Percentiles rank a stretch among this genome's conserved stretches.
Conservation (phyloP, 2,329 filamentous ascomycete genomes). For the Paecilomyces formosus region DNA sequence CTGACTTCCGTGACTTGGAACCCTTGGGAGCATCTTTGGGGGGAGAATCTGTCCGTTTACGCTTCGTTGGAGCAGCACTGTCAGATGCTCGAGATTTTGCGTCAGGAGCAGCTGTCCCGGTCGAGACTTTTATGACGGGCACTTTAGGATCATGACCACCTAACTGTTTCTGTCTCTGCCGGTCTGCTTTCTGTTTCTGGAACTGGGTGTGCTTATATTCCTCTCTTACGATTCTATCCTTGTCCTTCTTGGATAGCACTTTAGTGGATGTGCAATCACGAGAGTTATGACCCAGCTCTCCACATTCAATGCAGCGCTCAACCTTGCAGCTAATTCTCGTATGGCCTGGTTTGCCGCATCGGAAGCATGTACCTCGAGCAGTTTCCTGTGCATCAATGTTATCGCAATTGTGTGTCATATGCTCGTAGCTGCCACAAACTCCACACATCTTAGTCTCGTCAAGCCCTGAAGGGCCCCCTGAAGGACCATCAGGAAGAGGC, state of each 20-base stretch:
- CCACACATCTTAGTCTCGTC: constrained; percentile 36
- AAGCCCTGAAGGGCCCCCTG: constrained; percentile 36
- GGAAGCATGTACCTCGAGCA: constrained; percentile 31
- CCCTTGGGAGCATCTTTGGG: constrained; percentile 14
- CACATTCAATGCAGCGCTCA: constrained; percentile 37
- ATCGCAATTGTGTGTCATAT: constrained; percentile 39
- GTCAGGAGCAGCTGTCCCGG: constrained; percentile 9
- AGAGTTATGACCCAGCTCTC: constrained; percentile 34
- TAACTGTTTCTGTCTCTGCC: constrained; percentile 33
- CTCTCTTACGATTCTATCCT: constrained; percentile 25
- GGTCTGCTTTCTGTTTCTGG: constrained; percentile 28
- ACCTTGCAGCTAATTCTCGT: constrained; percentile 29
- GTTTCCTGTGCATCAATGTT: constrained; percentile 34
- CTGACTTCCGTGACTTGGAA: constrained; percentile 19
- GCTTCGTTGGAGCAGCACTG: constrained; percentile 17
- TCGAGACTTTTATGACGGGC: constrained; percentile 28
- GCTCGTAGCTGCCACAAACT: constrained; percentile 39
- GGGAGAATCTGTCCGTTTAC: constrained; percentile 24
- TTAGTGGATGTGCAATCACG: constrained; percentile 25
- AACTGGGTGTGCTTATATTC: constrained; percentile 27
- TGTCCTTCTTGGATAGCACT: constrained; percentile 29
- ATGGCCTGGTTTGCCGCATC: constrained; percentile 35
- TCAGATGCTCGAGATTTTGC: constrained; percentile 3
- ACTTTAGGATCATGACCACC: constrained; percentile 39
- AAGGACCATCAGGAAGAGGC: constrained; percentile 26